Conservation (phyloP, 768 basidiomycete genomes). For the Naganishia randhawae region DNA sequence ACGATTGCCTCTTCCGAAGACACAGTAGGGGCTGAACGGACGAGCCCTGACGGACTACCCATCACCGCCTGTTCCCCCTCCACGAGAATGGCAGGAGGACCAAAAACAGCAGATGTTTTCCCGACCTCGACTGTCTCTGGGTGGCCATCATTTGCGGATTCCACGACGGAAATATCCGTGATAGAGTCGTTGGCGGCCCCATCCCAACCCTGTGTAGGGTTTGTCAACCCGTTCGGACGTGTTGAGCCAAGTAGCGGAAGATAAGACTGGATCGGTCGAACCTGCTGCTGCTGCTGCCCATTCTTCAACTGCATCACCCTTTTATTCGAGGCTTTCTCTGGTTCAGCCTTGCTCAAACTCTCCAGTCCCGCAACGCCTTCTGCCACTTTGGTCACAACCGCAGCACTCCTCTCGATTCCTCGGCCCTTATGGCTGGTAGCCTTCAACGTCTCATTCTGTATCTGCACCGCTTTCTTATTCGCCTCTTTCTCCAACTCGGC, state of each 20-base stretch:
- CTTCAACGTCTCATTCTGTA: no score
- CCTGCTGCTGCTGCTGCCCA: not conserved
- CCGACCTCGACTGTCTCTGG: not conserved
- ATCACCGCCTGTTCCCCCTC: not conserved
- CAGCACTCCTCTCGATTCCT: no score
- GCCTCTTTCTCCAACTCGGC: no score
- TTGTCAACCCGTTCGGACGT: no score
- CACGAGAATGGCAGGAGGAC: not conserved
- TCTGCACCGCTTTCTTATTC: no score
- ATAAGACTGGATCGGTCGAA: slow-evolving; percentile 10
- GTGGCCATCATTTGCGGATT: not conserved
- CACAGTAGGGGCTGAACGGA: not conserved
- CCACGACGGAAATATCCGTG: not conserved
- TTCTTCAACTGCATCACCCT: not conserved
- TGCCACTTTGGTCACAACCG: no score
- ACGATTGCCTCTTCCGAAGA: not conserved
- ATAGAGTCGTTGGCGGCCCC: not conserved
- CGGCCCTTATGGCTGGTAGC: no score
- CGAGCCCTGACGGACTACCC: not conserved
- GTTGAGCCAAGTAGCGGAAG: not conserved
- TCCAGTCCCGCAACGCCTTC: not conserved
- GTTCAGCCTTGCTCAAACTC: no score
- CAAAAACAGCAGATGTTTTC: not conserved
- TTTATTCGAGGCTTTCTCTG: no score
- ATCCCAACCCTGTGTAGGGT: not conserved